Evolutionary conservation across 352 stramenopile species (phyloP), one percentile per base, ranked within the genome.

Genomic region (Pythium monospermum): DNA sequence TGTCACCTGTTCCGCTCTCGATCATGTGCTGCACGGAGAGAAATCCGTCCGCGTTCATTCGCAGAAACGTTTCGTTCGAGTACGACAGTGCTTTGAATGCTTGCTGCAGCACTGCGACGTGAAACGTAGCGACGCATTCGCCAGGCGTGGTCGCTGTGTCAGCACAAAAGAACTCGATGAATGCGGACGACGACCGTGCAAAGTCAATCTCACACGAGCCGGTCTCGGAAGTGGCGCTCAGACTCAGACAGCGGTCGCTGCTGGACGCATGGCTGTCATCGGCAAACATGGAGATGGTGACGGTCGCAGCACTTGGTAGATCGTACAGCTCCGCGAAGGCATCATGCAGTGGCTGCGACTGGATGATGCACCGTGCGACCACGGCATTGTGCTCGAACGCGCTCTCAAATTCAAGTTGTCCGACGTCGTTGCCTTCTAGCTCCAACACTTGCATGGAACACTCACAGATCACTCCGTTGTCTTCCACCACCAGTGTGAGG

Each of bases 21-120:
- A 87, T 65, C 80, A 91, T 88, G 62, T 91, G 80, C 53, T 93
- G 83, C 44, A 93, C 72, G 1, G 83, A 94, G 35, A 91, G 51
- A 45, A 91, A 91, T 0, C 83, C 83, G 35, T 89, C 65, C 12
- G 68, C 64, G 42, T 91, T 94, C 73, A 94, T 83, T 12, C 83
- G 76, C 43, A 94, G 57, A 39, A 89, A 94, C 12, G 83, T 86
- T 54, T 94, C 83, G 32, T 87, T 78, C 4, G 83, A 87, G 62
- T 89, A 57, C 6, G 59, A 59, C 6, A 94, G 64, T 13, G 79
- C 83, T 55, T 91, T 89, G 52, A 94, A 84, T 11, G 78, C 81
- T 36, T 87, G 76, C 48, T 94, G 83, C 26, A 94, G 66, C 54
- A 94, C 73, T 1, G 69, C 80, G 15, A 91, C 80, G 46, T 94